A percentile compares a stretch with the other conserved stretches of the same genome.
Conservation (phyloP, 768 basidiomycete genomes). For the Trametes meyenii region DNA sequence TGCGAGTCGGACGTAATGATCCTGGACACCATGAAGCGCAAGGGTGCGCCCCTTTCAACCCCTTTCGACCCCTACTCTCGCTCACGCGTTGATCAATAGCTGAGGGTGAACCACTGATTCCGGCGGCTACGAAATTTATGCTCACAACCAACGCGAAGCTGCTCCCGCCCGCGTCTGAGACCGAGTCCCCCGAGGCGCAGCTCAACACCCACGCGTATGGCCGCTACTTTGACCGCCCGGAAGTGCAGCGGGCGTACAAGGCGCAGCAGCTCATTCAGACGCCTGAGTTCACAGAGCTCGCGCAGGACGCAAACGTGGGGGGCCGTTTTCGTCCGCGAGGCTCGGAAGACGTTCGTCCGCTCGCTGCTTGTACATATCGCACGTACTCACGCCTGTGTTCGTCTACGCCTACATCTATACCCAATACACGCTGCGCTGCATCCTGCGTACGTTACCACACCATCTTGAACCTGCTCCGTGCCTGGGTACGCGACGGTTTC, state of each 20-base stretch:
- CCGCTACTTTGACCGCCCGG: constrained; percentile 77
- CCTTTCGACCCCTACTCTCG: neutral
- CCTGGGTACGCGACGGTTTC: neutral
- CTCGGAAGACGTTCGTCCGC: constrained; percentile 65
- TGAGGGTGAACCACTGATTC: constrained; percentile 74
- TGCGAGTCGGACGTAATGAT: constrained; percentile 84
- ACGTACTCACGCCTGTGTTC: constrained; percentile 12
- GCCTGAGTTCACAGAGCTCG: constrained; percentile 60
- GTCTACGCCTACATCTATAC: constrained; percentile 13
- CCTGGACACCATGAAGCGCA: constrained; percentile 76
- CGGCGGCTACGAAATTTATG: constrained; percentile 63
- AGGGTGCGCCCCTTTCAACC: constrained; percentile 53
- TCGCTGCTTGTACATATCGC: constrained; percentile 4
- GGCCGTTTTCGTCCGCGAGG: constrained; percentile 72
- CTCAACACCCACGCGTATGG: constrained; percentile 65
- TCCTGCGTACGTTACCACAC: neutral
- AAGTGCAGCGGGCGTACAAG: constrained; percentile 71
- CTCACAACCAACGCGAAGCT: constrained; percentile 72
- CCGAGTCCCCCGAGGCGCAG: constrained; percentile 38
- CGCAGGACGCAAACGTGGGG: constrained; percentile 57
- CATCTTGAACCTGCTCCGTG: neutral
- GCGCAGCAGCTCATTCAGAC: constrained; percentile 77
- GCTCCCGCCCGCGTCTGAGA: constrained; percentile 45
- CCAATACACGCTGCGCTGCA: constrained; percentile 10
- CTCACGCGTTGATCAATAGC: constrained; percentile 42